phyloP scores from a whole-genome alignment of 805 yeast species.

The Diddensiella transvaalensis region DNA sequence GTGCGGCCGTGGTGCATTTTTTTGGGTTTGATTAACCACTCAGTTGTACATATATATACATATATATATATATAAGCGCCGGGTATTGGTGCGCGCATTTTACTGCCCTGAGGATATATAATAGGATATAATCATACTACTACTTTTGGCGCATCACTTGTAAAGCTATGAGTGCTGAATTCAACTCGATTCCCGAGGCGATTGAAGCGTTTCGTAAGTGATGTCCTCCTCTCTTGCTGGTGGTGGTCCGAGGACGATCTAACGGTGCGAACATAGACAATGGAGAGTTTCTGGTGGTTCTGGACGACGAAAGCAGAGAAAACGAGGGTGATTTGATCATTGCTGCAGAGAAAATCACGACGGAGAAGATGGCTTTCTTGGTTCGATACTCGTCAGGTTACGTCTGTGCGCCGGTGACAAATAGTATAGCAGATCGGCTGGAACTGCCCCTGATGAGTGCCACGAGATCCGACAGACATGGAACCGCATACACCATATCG shows the following conservation, averaged over 20 bases:
- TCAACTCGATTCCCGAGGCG: slow-evolving; percentile 58
- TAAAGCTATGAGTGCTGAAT: slow-evolving; percentile 7
- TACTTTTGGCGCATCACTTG: too few relatives aligned
- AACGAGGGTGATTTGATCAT: slow-evolving; percentile 96
- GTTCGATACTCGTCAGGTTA: slow-evolving; percentile 76
- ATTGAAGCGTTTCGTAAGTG: slow-evolving; percentile 58
- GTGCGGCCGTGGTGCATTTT: neutral
- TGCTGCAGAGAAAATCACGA: slow-evolving; percentile 80
- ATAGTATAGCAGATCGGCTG: slow-evolving; percentile 71
- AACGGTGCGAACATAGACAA: slow-evolving; percentile 36
- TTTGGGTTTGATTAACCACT: neutral
- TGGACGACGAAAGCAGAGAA: slow-evolving; percentile 95
- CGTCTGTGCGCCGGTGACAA: slow-evolving; percentile 85
- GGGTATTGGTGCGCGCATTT: too few relatives aligned
- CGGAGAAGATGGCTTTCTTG: slow-evolving; percentile 88
- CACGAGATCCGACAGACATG: slow-evolving; percentile 74
- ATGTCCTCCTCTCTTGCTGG: too few relatives aligned
- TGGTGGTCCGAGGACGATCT: slow-evolving; percentile 5
- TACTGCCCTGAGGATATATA: too few relatives aligned
- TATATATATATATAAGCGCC: neutral
- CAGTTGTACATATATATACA: neutral
- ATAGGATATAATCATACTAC: too few relatives aligned
- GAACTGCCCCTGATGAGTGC: slow-evolving; percentile 76
- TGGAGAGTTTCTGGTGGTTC: slow-evolving; percentile 87
- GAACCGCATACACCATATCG: slow-evolving; percentile 94